Evolutionary conservation across 768 basidiomycete species (phyloP).

Genomic region (Rubroboletus pulcherrimus): DNA sequence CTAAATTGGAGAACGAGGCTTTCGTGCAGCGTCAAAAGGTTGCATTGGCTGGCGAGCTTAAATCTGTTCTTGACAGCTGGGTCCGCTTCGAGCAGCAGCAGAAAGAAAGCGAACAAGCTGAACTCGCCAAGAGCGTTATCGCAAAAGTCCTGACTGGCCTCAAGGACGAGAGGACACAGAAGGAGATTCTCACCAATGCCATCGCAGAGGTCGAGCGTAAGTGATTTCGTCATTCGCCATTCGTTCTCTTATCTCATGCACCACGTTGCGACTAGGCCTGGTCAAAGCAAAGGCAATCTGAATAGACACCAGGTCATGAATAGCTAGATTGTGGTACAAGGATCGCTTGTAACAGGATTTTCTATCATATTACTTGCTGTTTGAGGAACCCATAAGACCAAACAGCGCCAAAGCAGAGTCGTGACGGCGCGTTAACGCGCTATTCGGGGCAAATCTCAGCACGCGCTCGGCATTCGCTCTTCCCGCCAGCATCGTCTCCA

Average conservation of each 20-base stretch:
- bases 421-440: conserved; percentile 31
- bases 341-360: conserved; percentile 2
- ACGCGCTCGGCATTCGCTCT: conserved; percentile 14
- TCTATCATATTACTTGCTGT: conserved; percentile 2
- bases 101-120: conserved; percentile 94
- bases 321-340: conserved; percentile 30
- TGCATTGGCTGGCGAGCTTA: conserved; percentile 82
- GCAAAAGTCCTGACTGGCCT: conserved; percentile 81
- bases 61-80: conserved; percentile 95
- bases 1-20: conserved; percentile 80
- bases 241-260: neutral
- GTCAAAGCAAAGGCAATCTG: conserved; percentile 93
- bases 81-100: conserved; percentile 95
- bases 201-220: conserved; percentile 90
- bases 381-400: conserved; percentile 6
- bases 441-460: neutral
- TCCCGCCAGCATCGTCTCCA: conserved; percentile 5
- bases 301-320: conserved; percentile 10
- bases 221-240: conserved; percentile 33
- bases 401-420: conserved; percentile 28
- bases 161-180: conserved; percentile 86
- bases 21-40: conserved; percentile 91
- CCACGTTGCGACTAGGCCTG: conserved; percentile 52
- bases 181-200: conserved; percentile 74
- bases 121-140: conserved; percentile 84